Percentiles rank a stretch among this genome's conserved stretches.
Conservation (phyloP, 2,329 filamentous ascomycete species). For the Diaporthe vexans region DNA sequence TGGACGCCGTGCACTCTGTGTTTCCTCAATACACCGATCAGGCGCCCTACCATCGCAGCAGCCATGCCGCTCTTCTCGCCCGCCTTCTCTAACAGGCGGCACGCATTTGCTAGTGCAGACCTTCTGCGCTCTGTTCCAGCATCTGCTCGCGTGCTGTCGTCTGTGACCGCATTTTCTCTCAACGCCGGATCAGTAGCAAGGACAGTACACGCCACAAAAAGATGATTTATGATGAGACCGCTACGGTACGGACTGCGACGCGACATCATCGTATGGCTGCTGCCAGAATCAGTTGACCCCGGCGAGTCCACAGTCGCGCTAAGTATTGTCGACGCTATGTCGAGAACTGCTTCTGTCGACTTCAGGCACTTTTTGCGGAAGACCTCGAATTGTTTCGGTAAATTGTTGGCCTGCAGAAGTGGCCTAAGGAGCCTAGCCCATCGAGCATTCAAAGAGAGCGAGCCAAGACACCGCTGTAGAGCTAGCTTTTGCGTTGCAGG, state of each 20-base stretch:
- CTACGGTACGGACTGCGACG: slow-evolving; percentile 33
- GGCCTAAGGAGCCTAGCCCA: slow-evolving; percentile 37
- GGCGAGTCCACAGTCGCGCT: slow-evolving; percentile 32
- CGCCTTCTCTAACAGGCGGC: slow-evolving; percentile 41
- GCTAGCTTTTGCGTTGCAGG: background rate
- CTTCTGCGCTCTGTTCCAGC: slow-evolving; percentile 39
- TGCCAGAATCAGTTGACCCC: background rate
- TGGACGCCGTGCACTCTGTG: slow-evolving; percentile 37
- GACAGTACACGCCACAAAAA: slow-evolving; percentile 42
- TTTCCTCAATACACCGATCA: slow-evolving; percentile 39
- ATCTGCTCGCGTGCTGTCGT: background rate
- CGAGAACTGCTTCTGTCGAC: slow-evolving; percentile 37
- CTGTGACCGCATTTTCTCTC: background rate
- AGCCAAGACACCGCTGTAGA: slow-evolving; percentile 29
- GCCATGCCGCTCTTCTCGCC: slow-evolving; percentile 42
- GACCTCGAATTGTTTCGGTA: slow-evolving; percentile 29
- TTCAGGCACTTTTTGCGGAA: slow-evolving; percentile 33
- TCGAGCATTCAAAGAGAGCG: slow-evolving; percentile 27
- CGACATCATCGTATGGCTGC: background rate
- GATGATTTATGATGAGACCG: slow-evolving; percentile 37
- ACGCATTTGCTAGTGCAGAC: slow-evolving; percentile 40
- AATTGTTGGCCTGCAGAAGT: slow-evolving; percentile 31
- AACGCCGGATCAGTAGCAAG: slow-evolving; percentile 41
- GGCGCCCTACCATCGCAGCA: slow-evolving; percentile 38
- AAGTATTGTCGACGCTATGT: slow-evolving; percentile 31